Evolutionary conservation across 441 rosid species (phyloP), one percentile per base, ranked within the genome.

Genomic region (Gossypium davidsonii): DNA sequence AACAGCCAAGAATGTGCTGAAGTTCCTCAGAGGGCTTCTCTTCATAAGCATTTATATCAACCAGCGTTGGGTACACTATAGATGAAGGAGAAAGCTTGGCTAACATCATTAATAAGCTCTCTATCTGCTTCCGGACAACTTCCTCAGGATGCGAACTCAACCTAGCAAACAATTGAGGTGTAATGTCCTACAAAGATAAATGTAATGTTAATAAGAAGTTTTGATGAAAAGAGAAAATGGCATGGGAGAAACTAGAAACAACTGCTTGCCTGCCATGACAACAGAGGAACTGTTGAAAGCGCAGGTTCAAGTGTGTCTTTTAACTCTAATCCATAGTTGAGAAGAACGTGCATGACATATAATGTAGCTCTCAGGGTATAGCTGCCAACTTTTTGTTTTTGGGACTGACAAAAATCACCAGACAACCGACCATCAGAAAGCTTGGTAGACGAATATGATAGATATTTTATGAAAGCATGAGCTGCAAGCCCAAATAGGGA

Each of bases 91-190:
- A 95, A 76, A 76, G 86, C 81, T 91, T 92, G 68, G 98, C 97
- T 82, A 95, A 78, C 95, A 87, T 84, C 83, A 93, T 84, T 81
- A 95, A 77, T 70, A 95, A 81, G 82, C 93, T 89, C 80, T 90
- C 93, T 74, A 95, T 73, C 83, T 92, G 96, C 84, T 89, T 92
- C 62, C 98, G 90, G 44, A 95, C 93, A 26, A 85, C 89, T 81
- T 87, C 91, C 81, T 89, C 91, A 9, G 98, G 99, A 79, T 95
- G 99, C 77, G 97, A 92, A 81, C 97, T 91, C 82, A 95, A 80
- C 64, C 95, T 96, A 80, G 97, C 96, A 88, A 92, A 92, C 80
- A 95, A 84, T 66, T 95, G 99, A 61, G 99, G 97, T 25, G 91
- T 89, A 72, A 92, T 85, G 82, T 95, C 99, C 99, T 95, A 77